Base-by-base conservation (phyloP, 2,329 filamentous ascomycete genomes). In the Lachnellula cervina region DNA sequence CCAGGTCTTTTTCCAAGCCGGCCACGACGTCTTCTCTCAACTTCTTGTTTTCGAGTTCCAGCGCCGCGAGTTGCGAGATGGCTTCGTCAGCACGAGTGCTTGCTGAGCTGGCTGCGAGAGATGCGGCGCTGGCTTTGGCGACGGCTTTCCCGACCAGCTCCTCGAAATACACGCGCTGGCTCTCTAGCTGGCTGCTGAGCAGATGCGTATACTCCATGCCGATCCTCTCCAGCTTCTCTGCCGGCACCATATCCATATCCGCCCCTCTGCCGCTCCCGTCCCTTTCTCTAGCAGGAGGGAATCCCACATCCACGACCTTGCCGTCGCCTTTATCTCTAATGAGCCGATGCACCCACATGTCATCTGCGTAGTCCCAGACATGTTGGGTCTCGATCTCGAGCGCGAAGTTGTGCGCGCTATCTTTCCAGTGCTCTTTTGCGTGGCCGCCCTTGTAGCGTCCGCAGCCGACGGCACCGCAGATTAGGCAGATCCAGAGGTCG, bases 361-460 rank as follows among this genome's bases (percentile, higher is more conserved):
- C 94, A 4, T 90, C 91, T 0, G 89, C 90, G 62, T 99, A 99
- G 72, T 99, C 94, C 94, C 94, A 99, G 1, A 99, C 92, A 65
- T 96, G 88, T 70, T 99, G 93, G 0, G 91, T 96, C 59, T 88
- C 85, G 38, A 97, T 83, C 70, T 99, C 94, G 70, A 99, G 88
- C 25, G 91, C 88, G 69, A 96, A 99, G 60, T 88, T 89, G 71
- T 99, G 94, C 4, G 85, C 84, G 3, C 90, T 95, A 54, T 89
- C 82, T 72, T 95, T 91, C 83, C 90, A 97, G 72, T 97, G 92
- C 13, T 89, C 87, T 70, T 96, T 96, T 35, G 93, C 92, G 67
- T 97, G 92, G 0, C 91, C 94, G 28, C 87, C 85, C 71, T 97
- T 95, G 70, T 99, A 99, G 32, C 94, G 84, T 1, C 94, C 94